Base-by-base conservation (phyloP, 345 rosid species). In the Lumnitzera littorea region DNA sequence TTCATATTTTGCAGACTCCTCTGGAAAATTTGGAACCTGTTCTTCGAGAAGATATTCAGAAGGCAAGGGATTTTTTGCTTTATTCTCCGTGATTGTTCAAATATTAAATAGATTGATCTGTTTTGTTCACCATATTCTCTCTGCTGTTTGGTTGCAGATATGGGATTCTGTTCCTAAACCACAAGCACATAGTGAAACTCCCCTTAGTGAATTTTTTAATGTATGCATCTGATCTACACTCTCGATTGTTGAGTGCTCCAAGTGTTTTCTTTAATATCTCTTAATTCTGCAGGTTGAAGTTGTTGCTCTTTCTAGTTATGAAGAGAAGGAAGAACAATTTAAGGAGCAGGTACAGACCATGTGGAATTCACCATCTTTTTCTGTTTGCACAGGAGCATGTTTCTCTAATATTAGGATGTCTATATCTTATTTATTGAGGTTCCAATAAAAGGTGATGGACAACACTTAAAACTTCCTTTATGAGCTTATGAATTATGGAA, bases 131-230 rank as follows among this genome's bases (percentile, higher is more conserved):
- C 64, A 53, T 31, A 53, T 46, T 58, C 60, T 49, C 48, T 67
- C 59, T 48, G 54, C 53, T 51, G 54, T 46, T 58, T 69, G 62
- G 15, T 20, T 72, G 78, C 85, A 84, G 96, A 87, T 89, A 79
- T 87, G 98, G 96, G 85, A 87, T 68, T 56, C 63, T 52, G 84
- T 91, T 75, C 83, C 84, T 54, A 89, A 92, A 78, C 91, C 96
- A 64, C 67, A 74, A 60, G 84, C 81, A 48, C 90, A 80, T 66
- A 73, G 69, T 64, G 74, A 78, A 70, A 85, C 96, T 58, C 88
- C 84, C 15, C 70, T 92, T 49, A 80, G 89, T 72, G 98, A 89
- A 55, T 92, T 87, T 71, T 89, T 89, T 68, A 87, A 85, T 71
- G 96, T 87, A 75, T 72, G 88, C 27, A 36, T 27, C 55, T 58